Evolutionary conservation across 2,329 filamentous ascomycete genomes (phyloP).

Genomic region (Elsinoe australis): DNA sequence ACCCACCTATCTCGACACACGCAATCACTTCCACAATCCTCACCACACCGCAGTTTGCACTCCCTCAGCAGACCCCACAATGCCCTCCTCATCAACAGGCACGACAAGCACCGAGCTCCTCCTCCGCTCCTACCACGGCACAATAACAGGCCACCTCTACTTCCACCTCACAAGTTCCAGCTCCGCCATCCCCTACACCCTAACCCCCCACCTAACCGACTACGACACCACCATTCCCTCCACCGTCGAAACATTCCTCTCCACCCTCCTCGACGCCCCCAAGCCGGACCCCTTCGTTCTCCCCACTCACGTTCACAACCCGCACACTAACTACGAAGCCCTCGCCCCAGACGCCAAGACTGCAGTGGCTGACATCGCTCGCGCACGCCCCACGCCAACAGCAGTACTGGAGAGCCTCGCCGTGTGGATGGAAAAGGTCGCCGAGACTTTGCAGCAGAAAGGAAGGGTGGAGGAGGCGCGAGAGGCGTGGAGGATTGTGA

Average conservation of each 20-base stretch:
- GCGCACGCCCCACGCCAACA: background rate
- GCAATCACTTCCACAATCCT: background rate
- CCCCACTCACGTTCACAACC: background rate
- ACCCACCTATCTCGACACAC: too few species aligned
- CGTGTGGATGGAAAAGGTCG: conserved; percentile 10
- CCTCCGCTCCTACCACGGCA: background rate
- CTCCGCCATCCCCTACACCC: conserved; percentile 2
- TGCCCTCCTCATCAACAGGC: conserved; percentile 15
- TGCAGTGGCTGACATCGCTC: background rate
- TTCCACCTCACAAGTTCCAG: conserved; percentile 1
- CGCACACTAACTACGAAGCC: background rate
- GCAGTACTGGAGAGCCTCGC: conserved; percentile 2
- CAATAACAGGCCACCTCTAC: conserved; percentile 9
- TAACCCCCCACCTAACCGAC: background rate
- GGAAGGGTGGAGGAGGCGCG: conserved; percentile 3
- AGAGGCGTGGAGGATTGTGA: background rate
- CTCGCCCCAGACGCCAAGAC: background rate
- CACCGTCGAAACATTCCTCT: background rate
- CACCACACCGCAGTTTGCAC: background rate
- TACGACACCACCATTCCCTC: background rate
- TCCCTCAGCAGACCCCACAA: background rate
- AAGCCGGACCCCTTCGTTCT: background rate
- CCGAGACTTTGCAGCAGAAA: background rate
- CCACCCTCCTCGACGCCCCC: conserved; percentile 1
- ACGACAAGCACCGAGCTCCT: background rate